Evolutionary conservation across 1,284 basidiomycete species (phyloP).

Genomic region (Fomes fomentarius): DNA sequence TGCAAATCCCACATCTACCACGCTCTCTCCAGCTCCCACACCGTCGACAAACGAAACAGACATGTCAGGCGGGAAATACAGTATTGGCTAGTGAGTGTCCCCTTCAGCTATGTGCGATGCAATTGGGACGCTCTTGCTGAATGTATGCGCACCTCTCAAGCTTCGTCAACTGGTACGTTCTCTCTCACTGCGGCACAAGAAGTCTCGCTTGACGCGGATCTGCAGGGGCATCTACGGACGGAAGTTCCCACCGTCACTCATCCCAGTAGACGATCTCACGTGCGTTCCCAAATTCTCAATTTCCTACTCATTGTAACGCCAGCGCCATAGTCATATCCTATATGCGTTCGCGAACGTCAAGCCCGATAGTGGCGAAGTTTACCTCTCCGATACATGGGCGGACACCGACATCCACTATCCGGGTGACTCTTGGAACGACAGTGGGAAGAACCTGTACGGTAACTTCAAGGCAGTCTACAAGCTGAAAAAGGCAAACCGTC

Average conservation of each 20-base stretch:
- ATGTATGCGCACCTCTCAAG: constrained; percentile 36
- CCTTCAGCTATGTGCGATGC: background rate
- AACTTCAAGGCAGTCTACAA: constrained; percentile 93
- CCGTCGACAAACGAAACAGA: constrained; percentile 28
- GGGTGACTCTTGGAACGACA: constrained; percentile 90
- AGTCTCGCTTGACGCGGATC: constrained; percentile 12
- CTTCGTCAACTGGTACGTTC: constrained; percentile 73
- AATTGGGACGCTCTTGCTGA: background rate
- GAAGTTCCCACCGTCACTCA: constrained; percentile 82
- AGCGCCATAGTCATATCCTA: constrained; percentile 64
- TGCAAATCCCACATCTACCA: background rate
- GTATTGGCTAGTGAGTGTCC: constrained; percentile 76
- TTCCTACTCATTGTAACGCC: constrained; percentile 4
- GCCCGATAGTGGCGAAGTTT: constrained; percentile 82
- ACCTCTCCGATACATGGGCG: constrained; percentile 89
- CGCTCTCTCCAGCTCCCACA: constrained; percentile 6
- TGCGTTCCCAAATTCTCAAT: constrained; percentile 46
- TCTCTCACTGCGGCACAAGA: background rate
- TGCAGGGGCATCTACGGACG: constrained; percentile 93
- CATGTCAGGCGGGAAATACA: constrained; percentile 58
- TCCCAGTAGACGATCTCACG: constrained; percentile 85
- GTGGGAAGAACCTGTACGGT: constrained; percentile 86
- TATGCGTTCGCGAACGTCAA: constrained; percentile 92
- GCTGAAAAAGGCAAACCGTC: constrained; percentile 85
- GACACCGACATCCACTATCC: constrained; percentile 90